Base-by-base conservation (phyloP, 1,284 basidiomycete genomes). In the Grifola frondosa region DNA sequence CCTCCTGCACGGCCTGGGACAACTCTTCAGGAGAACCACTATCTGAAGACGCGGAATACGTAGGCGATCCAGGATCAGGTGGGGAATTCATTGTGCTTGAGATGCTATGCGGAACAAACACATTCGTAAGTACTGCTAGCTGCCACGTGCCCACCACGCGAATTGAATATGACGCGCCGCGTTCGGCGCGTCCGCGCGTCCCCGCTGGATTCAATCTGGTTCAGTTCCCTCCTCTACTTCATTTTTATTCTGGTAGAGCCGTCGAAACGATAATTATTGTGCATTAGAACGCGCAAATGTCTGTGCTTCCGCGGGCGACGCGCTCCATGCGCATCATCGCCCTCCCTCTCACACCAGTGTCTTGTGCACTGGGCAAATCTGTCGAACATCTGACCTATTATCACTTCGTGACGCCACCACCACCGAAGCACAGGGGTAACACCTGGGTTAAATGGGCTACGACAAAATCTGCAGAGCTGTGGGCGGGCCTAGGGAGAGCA, bases 401-500 rank as follows among this genome's bases (percentile, higher is more conserved):
- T 52, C 73, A 77, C 49, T 77, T 77, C 49, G 62, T 73, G 24
- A 64, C 59, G 10, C 56, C 60, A 2, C 64, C 60, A 1, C 56
- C 56, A 20, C 42, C 55, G 3, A 48, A 53, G 20, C 49, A 50
- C 3, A 53, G 55, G 32, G 44, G 42, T n/a, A 36, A 31, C 5
- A 52, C 44, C 8, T 58, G 61, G 50, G 48, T 65, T 11, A 73
- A 71, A 6, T 77, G 71, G 70, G 65, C 63, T 2, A 66, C 73
- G 6, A 58, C 56, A 17, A 87, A 82, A 53, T 79, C 76, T 1
- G 58, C 71, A 1, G 61, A 68, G 31, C 62, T 73, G 5, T 89
- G 86, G 87, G 69, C 77, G 12, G 66, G 69, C 13, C 80, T 86
- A 54, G 87, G 85, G 12, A 80, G 80, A 49, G 78, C 82, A 3